phyloP scores from a whole-genome alignment of 331 rosid genomes.

The Malus hybrid region DNA sequence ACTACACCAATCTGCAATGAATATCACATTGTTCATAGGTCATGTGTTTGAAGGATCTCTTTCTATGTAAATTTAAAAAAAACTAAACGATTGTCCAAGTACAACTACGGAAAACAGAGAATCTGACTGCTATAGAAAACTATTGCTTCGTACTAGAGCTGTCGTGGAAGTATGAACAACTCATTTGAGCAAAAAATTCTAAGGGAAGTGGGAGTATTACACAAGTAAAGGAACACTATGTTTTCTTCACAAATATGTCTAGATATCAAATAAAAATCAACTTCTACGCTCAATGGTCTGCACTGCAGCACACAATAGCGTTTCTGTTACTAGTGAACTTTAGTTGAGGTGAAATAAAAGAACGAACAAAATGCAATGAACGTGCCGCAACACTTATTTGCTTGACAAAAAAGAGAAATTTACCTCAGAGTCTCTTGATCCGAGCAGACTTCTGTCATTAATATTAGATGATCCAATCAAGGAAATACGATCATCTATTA shows the following conservation, averaged over 20 bases:
- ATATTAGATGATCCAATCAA: conserved; percentile 48
- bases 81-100: background rate
- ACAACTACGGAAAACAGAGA: background rate
- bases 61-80: background rate
- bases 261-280: background rate
- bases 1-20: conserved; percentile 35
- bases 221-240: background rate
- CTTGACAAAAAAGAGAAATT: background rate
- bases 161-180: background rate
- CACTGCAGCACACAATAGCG: background rate
- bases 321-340: background rate
- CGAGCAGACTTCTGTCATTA: conserved; percentile 46
- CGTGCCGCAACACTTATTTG: background rate
- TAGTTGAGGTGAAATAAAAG: background rate
- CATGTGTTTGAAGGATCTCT: background rate
- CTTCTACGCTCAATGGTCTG: background rate
- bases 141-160: background rate
- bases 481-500: conserved; percentile 36
- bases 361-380: background rate
- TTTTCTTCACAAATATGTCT: background rate
- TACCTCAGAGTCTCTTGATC: conserved; percentile 54
- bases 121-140: background rate
- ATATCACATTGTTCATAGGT: background rate
- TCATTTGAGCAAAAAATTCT: background rate
- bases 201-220: background rate